These are phyloP conservation scores for Fragaria ananassa DNA, from an alignment of 306 rosid genomes.

Conservation along the genomic window DNA sequence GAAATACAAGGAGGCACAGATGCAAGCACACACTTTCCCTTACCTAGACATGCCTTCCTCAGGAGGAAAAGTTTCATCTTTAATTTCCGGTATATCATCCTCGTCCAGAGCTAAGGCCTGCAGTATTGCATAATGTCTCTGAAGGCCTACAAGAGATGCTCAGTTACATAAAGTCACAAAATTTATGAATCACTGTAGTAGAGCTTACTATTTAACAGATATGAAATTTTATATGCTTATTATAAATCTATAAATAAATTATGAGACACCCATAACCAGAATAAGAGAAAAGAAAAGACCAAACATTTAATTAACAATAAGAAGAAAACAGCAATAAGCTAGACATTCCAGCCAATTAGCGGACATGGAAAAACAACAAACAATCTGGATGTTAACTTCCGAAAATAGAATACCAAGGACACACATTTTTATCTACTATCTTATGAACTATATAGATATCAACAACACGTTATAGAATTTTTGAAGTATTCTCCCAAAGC, in stretches of 20 bases:
- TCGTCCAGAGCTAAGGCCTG: slow-evolving; percentile 91
- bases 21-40: slow-evolving; percentile 3
- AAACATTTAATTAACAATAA: neutral
- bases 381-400: no score
- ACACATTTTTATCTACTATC: no score
- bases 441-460: neutral
- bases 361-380: neutral
- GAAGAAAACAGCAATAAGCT: neutral
- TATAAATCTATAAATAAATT: neutral
- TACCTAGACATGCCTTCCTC: slow-evolving; percentile 92
- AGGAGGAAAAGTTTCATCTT: slow-evolving; percentile 83
- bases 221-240: neutral
- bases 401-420: neutral
- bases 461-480: neutral
- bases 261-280: neutral
- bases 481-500: neutral
- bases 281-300: neutral
- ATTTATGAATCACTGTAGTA: neutral
- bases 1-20: slow-evolving; percentile 1
- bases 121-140: slow-evolving; percentile 83
- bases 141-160: slow-evolving; percentile 65
- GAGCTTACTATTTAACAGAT: neutral
- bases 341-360: neutral
- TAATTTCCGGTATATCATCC: slow-evolving; percentile 74
- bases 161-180: neutral